Evolutionary conservation across 257 asterid genomes (phyloP), one percentile per base, ranked within the genome.

Genomic region (Capsicum pubescens): DNA sequence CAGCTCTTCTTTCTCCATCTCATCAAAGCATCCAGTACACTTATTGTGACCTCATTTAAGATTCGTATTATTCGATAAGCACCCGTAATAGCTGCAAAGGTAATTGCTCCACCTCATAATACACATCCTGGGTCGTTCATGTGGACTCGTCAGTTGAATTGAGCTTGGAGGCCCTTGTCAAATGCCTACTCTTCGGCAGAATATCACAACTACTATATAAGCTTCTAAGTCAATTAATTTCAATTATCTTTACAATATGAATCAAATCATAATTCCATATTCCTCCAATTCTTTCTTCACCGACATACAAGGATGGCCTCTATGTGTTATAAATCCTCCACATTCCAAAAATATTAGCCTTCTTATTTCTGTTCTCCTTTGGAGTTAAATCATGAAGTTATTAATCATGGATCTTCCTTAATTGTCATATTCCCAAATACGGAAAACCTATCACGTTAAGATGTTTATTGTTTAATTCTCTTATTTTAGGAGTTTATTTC

Each of bases 211-310:
- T 97, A 9, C 86, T 90, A 56, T 91, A 94, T 94, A 42, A 95
- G 96, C 90, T 86, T 92, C 83, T 95, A 97, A 2, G 91, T 98
- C 56, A 91, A 63, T 35, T 83, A 26, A 26, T 26, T 87, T 97
- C 99, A 95, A 81, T 95, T 98, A 48, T 95, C 98, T 42, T 93
- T 95, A 55, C 99, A 95, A 63, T 92, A 95, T 4, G 98, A 94
- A 4, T 97, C 99, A 35, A 94, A 9, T 95, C 97, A 48, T 93
- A 95, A 17, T 93, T 93, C 99, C 93, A 74, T 91, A 95, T 87
- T 93, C 93, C 87, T 95, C 97, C 89, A 95, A 50, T 69, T 95
- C 98, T 64, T 88, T 90, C 87, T 89, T 94, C 93, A 93, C 83
- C 26, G 61, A 35, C 60, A 86, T 93, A 54, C 99, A 95, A n/a